These are phyloP conservation scores for Cladochytrium replicatum DNA, from an alignment of 192 early-diverging fungal species.

Conservation along the genomic window DNA sequence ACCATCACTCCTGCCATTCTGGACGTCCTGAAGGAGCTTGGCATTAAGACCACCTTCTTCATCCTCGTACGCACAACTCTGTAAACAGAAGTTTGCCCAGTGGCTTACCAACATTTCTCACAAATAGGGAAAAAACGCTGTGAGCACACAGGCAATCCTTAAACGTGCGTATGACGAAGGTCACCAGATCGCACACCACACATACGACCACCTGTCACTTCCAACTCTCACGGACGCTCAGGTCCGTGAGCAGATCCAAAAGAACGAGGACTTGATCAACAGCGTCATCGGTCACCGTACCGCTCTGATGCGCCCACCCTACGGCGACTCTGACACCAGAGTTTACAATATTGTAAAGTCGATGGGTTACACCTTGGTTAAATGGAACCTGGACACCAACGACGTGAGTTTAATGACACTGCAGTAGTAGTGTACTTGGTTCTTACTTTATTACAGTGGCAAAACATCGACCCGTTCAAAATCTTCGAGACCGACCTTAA, in stretches of 20 bases:
- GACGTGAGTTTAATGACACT: no score
- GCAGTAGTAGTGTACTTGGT: no score
- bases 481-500: background rate
- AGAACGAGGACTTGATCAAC: background rate
- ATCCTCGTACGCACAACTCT: background rate
- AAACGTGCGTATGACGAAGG: no score
- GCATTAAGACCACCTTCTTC: background rate
- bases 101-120: no score
- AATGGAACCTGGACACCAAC: background rate
- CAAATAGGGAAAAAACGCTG: background rate
- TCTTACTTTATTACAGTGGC: no score
- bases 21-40: background rate
- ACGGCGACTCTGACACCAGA: conserved; percentile 17
- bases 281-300: conserved; percentile 7
- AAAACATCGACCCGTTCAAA: background rate
- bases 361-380: background rate
- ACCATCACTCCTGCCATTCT: no score
- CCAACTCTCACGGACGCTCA: background rate
- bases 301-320: conserved; percentile 37
- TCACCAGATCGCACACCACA: background rate
- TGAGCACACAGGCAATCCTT: background rate
- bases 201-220: background rate
- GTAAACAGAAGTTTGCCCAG: no score
- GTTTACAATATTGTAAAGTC: conserved; percentile 5
- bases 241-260: background rate